Percentiles rank a stretch among this genome's conserved stretches.
phyloP scores from a whole-genome alignment of 371 early-diverging fungal species.

The Sporodiniella umbellata region DNA sequence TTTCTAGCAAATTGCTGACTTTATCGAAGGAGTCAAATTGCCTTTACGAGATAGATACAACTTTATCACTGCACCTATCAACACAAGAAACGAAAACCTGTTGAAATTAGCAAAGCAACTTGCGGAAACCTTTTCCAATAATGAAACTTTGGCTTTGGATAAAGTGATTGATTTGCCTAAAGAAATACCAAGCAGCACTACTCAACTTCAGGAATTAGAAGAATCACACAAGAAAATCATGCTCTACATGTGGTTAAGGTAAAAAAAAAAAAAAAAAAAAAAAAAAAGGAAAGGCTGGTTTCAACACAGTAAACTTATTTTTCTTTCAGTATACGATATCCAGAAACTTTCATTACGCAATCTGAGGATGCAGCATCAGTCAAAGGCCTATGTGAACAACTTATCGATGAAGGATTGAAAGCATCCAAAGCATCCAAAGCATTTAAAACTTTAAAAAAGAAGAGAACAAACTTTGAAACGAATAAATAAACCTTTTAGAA shows the following conservation, averaged over 20 bases:
- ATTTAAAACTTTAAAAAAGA: not conserved
- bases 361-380: constrained; percentile 27
- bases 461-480: too few species aligned
- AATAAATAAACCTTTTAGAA: too few species aligned
- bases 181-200: constrained; percentile 10
- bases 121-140: constrained; percentile 41
- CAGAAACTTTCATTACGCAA: constrained; percentile 33
- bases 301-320: not conserved
- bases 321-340: constrained; percentile 42
- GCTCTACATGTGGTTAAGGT: constrained; percentile 88
- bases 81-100: constrained; percentile 30
- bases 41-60: constrained; percentile 62
- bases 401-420: constrained; percentile 47
- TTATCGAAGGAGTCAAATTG: constrained; percentile 59
- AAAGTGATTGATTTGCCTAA: constrained; percentile 52
- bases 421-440: not conserved
- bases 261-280: constrained; percentile 2
- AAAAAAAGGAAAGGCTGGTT: too few species aligned
- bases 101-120: constrained; percentile 24
- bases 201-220: constrained; percentile 59
- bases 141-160: constrained; percentile 38
- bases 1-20: constrained; percentile 52
- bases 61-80: constrained; percentile 68
- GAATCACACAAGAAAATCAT: constrained; percentile 70
- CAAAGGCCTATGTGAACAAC: constrained; percentile 41